Percentiles rank a stretch among this genome's conserved stretches.
Evolutionary conservation across 495 filamentous ascomycete species (phyloP).

Genomic region (Ramalina intermedia): DNA sequence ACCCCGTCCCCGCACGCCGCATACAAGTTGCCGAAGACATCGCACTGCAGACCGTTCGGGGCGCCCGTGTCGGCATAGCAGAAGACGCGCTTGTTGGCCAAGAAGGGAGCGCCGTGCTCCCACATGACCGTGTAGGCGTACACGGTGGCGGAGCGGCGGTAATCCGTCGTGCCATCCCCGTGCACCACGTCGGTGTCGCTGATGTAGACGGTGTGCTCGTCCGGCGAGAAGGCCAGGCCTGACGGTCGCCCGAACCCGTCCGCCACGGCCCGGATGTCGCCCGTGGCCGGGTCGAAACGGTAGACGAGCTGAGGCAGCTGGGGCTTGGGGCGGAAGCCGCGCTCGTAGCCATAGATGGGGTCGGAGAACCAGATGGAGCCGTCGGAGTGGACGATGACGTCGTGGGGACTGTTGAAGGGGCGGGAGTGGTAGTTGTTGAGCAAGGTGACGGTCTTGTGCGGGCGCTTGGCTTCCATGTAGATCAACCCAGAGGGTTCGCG

Average conservation of each 20-base stretch:
- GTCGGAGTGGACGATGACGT: slow-evolving; percentile 28
- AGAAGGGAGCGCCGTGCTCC: slow-evolving; percentile 22
- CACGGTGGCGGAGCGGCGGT: slow-evolving; percentile 13
- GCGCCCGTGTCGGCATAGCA: slow-evolving; percentile 39
- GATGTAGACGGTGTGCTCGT: slow-evolving; percentile 33
- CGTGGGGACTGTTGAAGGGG: slow-evolving; percentile 33
- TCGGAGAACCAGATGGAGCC: slow-evolving; percentile 43
- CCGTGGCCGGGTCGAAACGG: slow-evolving; percentile 34
- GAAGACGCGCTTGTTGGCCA: slow-evolving; percentile 39
- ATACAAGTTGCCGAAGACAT: slow-evolving; percentile 30
- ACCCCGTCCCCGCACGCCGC: slow-evolving; percentile 31
- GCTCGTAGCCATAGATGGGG: slow-evolving; percentile 31
- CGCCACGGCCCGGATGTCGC: slow-evolving; percentile 33
- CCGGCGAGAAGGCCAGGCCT: slow-evolving; percentile 33
- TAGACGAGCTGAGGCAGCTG: slow-evolving; percentile 34
- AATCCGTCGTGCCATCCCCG: slow-evolving; percentile 21
- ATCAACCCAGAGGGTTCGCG: slow-evolving; percentile 34
- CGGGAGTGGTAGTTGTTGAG: slow-evolving; percentile 30
- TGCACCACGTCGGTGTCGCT: slow-evolving; percentile 29
- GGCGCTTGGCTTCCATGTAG: slow-evolving; percentile 21
- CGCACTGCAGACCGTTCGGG: slow-evolving; percentile 39
- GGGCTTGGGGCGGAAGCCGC: slow-evolving; percentile 30
- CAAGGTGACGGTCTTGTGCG: slow-evolving; percentile 21
- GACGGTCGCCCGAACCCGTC: slow-evolving; percentile 35
- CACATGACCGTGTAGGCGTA: slow-evolving; percentile 12